Evolutionary conservation across 352 stramenopile genomes (phyloP).

Genomic region (Bremia lactucae): DNA sequence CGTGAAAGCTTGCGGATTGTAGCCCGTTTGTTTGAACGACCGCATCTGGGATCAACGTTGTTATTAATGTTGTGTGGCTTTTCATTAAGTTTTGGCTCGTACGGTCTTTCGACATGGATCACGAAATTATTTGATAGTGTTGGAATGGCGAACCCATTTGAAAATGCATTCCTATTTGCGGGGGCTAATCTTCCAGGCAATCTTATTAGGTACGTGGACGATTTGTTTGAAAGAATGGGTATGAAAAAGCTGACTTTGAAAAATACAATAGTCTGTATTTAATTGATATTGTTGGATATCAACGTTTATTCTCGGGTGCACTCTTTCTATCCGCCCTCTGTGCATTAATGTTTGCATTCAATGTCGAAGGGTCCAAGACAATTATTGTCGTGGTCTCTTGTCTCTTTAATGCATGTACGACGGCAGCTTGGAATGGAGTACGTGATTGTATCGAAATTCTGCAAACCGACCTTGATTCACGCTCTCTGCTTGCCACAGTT

Average conservation of each 20-base stretch:
- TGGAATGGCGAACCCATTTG: slow-evolving; percentile 82
- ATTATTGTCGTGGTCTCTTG: slow-evolving; percentile 82
- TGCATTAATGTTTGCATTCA: slow-evolving; percentile 74
- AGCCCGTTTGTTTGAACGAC: slow-evolving; percentile 34
- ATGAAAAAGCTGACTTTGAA: neutral
- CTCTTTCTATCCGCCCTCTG: slow-evolving; percentile 59
- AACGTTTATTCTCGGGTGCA: slow-evolving; percentile 47
- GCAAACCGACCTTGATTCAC: neutral
- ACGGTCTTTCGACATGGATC: slow-evolving; percentile 90
- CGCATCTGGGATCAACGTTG: slow-evolving; percentile 34
- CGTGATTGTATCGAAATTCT: too few species aligned
- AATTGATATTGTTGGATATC: slow-evolving; percentile 61
- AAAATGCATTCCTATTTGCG: slow-evolving; percentile 90
- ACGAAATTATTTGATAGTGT: slow-evolving; percentile 87
- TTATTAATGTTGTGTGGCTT: slow-evolving; percentile 61
- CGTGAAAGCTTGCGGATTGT: slow-evolving; percentile 41
- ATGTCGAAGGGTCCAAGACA: slow-evolving; percentile 46
- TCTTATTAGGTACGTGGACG: slow-evolving; percentile 47
- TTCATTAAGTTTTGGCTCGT: slow-evolving; percentile 84
- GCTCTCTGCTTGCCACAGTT: slow-evolving; percentile 32
- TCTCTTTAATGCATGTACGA: slow-evolving; percentile 87
- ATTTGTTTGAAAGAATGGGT: neutral
- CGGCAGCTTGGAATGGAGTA: slow-evolving; percentile 86
- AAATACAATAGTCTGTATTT: slow-evolving; percentile 38
- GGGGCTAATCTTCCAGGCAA: slow-evolving; percentile 87